A percentile compares a stretch with the other conserved stretches of the same genome.
These are phyloP conservation scores for Sordariomycetes sp. DNA, from an alignment of 2,329 filamentous ascomycete species.

Conservation along the genomic window DNA sequence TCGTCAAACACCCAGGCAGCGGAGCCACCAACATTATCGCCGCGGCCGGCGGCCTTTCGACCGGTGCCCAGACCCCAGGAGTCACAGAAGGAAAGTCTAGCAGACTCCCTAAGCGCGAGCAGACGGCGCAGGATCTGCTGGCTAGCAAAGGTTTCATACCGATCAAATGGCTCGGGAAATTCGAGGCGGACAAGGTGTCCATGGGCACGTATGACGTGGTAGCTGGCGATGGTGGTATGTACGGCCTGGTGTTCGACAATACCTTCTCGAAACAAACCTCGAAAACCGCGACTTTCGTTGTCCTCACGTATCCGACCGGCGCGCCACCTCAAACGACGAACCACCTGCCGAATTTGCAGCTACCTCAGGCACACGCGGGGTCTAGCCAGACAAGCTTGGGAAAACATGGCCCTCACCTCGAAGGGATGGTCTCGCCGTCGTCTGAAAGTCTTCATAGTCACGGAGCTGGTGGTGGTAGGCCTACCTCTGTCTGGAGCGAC, in stretches of 20 bases:
- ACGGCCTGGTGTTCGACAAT: conserved; percentile 95
- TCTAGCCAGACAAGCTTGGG: conserved; percentile 47
- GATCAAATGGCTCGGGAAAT: conserved; percentile 86
- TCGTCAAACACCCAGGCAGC: conserved; percentile 91
- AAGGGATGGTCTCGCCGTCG: conserved; percentile 40
- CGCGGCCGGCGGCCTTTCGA: conserved; percentile 32
- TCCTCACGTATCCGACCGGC: conserved; percentile 86
- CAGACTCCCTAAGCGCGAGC: conserved; percentile 47
- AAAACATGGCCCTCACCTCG: conserved; percentile 32
- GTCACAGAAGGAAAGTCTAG: conserved; percentile 34
- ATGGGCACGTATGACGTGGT: conserved; percentile 81
- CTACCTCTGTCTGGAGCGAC: conserved; percentile 34
- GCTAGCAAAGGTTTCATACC: conserved; percentile 59
- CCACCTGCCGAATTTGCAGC: conserved; percentile 53
- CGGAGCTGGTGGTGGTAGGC: conserved; percentile 26
- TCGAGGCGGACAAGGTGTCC: conserved; percentile 90
- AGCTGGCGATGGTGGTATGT: conserved; percentile 75
- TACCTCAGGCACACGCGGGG: conserved; percentile 19
- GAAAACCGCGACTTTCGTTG: conserved; percentile 89
- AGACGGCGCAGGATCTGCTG: conserved; percentile 53
- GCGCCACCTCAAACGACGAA: conserved; percentile 66
- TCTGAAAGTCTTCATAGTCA: conserved; percentile 54
- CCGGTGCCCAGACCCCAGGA: conserved; percentile 31
- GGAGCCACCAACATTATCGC: conserved; percentile 40
- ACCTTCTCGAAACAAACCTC: conserved; percentile 94